Evolutionary conservation across 2,329 filamentous ascomycete genomes (phyloP).

Genomic region (Aspergillus amoenus): DNA sequence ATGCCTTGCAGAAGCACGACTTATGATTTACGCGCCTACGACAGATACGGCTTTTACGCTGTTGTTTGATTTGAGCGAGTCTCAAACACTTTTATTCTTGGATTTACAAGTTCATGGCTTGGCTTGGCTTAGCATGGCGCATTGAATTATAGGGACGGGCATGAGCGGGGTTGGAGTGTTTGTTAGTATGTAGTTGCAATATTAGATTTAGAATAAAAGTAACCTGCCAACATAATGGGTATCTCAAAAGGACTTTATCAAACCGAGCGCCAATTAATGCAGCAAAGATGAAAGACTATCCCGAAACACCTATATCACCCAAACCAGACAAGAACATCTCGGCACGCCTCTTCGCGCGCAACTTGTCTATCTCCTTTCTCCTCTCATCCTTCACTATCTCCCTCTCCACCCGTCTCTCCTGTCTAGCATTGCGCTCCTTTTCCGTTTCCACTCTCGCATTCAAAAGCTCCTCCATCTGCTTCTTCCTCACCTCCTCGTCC

Average conservation of each 20-base stretch:
- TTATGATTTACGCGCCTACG: conserved; percentile 14
- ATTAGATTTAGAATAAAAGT: conserved; percentile 10
- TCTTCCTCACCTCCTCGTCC: conserved; percentile 64
- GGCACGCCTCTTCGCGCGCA: conserved; percentile 65
- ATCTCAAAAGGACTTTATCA: conserved; percentile 6
- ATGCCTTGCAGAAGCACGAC: conserved; percentile 11
- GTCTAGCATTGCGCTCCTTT: conserved; percentile 55
- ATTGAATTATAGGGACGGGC: background rate
- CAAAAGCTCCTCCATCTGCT: conserved; percentile 75
- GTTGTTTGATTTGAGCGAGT: conserved; percentile 13
- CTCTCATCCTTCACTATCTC: conserved; percentile 62
- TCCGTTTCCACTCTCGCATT: conserved; percentile 69
- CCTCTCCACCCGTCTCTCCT: conserved; percentile 59
- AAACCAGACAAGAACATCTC: conserved; percentile 68
- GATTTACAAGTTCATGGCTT: background rate
- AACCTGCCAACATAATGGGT: conserved; percentile 8
- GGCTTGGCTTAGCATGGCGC: conserved; percentile 10
- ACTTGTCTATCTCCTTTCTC: conserved; percentile 49
- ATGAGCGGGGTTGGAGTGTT: background rate
- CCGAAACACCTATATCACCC: conserved; percentile 34
- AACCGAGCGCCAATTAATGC: background rate
- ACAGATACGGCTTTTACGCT: conserved; percentile 21
- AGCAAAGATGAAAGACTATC: background rate
- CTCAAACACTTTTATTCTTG: background rate
- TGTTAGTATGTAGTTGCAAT: background rate